These are phyloP conservation scores for Cercophora newfieldiana DNA, from an alignment of 495 filamentous ascomycete species.

Conservation along the genomic window DNA sequence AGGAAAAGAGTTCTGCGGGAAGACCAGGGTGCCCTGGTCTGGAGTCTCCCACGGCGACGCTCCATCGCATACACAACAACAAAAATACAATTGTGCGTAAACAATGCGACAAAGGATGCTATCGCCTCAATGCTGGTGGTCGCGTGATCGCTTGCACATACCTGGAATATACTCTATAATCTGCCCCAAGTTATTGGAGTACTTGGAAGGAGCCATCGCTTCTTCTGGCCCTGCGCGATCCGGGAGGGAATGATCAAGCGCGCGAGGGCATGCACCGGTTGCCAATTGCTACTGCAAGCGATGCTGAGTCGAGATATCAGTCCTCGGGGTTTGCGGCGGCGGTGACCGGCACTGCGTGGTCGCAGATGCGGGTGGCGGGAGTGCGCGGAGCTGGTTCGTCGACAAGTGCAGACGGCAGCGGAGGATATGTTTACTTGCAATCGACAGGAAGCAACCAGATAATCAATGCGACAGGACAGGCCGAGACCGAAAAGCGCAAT, in stretches of 20 bases:
- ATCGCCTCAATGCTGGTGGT: neutral
- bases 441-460: neutral
- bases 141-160: constrained; percentile 30
- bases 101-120: neutral
- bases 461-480: neutral
- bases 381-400: neutral
- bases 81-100: constrained; percentile 1
- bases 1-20: neutral
- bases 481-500: neutral
- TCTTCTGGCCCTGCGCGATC: constrained; percentile 18
- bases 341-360: neutral
- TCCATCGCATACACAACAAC: constrained; percentile 15
- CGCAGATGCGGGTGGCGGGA: neutral
- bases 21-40: neutral
- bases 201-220: constrained; percentile 46
- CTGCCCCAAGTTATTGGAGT: constrained; percentile 49
- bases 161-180: constrained; percentile 61
- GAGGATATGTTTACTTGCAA: neutral
- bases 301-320: neutral
- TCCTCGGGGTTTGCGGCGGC: neutral
- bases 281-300: neutral
- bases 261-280: constrained; percentile 8
- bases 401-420: neutral
- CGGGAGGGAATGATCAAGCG: neutral
- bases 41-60: neutral